phyloP scores from a whole-genome alignment of 495 filamentous ascomycete genomes.

The Aspergillus cavernicola region DNA sequence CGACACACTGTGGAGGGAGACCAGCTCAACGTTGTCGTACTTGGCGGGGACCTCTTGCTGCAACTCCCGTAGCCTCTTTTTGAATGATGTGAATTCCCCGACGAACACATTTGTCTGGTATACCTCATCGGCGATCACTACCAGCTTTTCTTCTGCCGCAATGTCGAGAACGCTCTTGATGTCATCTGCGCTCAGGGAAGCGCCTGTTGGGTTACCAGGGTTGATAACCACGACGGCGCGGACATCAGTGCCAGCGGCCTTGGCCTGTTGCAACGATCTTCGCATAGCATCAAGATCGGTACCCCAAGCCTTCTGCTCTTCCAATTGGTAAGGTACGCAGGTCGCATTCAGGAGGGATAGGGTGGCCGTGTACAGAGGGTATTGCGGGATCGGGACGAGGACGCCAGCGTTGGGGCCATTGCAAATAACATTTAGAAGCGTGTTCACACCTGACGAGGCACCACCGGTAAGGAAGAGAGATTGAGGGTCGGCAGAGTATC shows the following conservation, averaged over 20 bases:
- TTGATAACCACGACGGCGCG: slow-evolving; percentile 96
- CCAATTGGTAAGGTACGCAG: slow-evolving; percentile 88
- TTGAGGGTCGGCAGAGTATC: slow-evolving; percentile 70
- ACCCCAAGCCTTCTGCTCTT: slow-evolving; percentile 81
- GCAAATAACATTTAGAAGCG: slow-evolving; percentile 86
- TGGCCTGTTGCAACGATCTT: slow-evolving; percentile 64
- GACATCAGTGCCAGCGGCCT: slow-evolving; percentile 72
- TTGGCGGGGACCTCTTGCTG: slow-evolving; percentile 69
- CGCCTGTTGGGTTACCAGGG: slow-evolving; percentile 95
- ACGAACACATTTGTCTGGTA: slow-evolving; percentile 98
- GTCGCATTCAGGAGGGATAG: slow-evolving; percentile 79
- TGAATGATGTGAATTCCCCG: slow-evolving; percentile 92
- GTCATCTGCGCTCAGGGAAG: slow-evolving; percentile 71
- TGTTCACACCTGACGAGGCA: slow-evolving; percentile 91
- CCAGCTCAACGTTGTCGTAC: slow-evolving; percentile 84
- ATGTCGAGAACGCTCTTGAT: slow-evolving; percentile 78
- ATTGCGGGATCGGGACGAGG: slow-evolving; percentile 94
- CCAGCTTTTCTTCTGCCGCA: slow-evolving; percentile 79
- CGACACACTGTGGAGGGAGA: slow-evolving; percentile 77
- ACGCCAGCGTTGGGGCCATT: slow-evolving; percentile 73
- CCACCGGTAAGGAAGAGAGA: slow-evolving; percentile 85
- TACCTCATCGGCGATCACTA: slow-evolving; percentile 92
- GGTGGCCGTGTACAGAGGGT: slow-evolving; percentile 95
- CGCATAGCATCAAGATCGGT: slow-evolving; percentile 78
- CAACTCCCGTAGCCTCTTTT: slow-evolving; percentile 77